Percentiles rank a stretch among this genome's conserved stretches.
These are phyloP conservation scores for Leccinellum rugosiceps DNA, from an alignment of 768 basidiomycete species.

Conservation along the genomic window DNA sequence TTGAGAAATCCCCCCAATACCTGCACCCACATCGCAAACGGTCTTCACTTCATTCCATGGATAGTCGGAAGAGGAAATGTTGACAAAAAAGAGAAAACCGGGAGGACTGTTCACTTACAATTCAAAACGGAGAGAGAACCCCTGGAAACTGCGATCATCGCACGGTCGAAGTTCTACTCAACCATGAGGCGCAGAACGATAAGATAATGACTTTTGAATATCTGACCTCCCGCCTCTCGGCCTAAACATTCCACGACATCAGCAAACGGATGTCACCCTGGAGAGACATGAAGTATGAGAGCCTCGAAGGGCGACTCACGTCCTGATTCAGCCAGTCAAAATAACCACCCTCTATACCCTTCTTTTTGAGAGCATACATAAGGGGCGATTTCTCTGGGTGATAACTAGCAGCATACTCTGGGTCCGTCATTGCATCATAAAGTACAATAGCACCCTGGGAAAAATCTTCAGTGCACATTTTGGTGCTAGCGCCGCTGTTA, in stretches of 20 bases:
- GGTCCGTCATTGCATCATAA: conserved; percentile 26
- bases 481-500: conserved; percentile 6
- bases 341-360: conserved; percentile 12
- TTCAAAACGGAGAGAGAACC: conserved; percentile 11
- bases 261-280: not conserved
- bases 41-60: not conserved
- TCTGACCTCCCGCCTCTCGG: conserved; percentile 14
- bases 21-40: not conserved
- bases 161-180: conserved; percentile 18
- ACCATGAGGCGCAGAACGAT: not conserved
- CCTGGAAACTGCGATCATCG: conserved; percentile 23
- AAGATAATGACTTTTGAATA: not conserved
- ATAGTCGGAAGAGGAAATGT: not conserved
- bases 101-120: not conserved
- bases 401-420: conserved; percentile 21
- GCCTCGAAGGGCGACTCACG: conserved; percentile 9
- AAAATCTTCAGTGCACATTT: conserved; percentile 10
- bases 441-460: conserved; percentile 15
- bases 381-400: conserved; percentile 21
- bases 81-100: not conserved
- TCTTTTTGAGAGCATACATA: conserved; percentile 17
- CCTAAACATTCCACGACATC: conserved; percentile 4
- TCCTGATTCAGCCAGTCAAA: conserved; percentile 23
- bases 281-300: too few species aligned
- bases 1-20: not conserved